A percentile compares a stretch with the other conserved stretches of the same genome.
phyloP scores from a whole-genome alignment of 257 asterid species.

The Solanum bulbocastanum region DNA sequence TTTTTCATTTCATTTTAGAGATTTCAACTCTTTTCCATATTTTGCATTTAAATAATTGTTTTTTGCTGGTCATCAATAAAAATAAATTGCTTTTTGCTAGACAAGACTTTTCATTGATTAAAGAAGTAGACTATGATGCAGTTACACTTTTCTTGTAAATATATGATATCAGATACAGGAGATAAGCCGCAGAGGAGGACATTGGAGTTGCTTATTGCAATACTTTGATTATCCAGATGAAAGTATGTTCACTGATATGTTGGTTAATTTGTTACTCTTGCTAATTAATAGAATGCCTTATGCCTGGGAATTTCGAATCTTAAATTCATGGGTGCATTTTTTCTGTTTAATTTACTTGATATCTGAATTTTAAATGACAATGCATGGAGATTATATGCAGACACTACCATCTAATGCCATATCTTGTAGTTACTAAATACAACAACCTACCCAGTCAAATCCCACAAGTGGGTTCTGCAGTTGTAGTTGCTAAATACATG shows the following conservation, averaged over 20 bases:
- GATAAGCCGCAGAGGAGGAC: slow-evolving; percentile 8
- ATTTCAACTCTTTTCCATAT: neutral
- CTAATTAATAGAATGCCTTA: neutral
- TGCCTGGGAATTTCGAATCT: neutral
- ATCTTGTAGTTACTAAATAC: neutral
- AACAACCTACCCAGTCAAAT: neutral
- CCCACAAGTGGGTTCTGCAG: neutral
- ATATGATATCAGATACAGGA: slow-evolving; percentile 29
- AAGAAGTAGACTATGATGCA: neutral
- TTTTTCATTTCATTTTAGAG: neutral
- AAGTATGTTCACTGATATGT: slow-evolving; percentile 27
- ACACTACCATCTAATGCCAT: neutral
- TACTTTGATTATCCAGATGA: slow-evolving; percentile 59
- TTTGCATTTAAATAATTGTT: neutral
- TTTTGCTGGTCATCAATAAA: neutral
- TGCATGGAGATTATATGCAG: neutral
- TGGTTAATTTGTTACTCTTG: neutral
- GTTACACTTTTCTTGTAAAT: neutral
- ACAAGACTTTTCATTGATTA: neutral
- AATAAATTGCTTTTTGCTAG: neutral
- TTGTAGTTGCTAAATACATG: neutral
- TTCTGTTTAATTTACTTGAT: neutral
- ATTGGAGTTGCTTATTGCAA: slow-evolving; percentile 8
- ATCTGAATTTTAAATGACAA: neutral
- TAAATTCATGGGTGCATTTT: neutral